Evolutionary conservation across 805 yeast genomes (phyloP), one percentile per base, ranked within the genome.

Genomic region (Candida alai): DNA sequence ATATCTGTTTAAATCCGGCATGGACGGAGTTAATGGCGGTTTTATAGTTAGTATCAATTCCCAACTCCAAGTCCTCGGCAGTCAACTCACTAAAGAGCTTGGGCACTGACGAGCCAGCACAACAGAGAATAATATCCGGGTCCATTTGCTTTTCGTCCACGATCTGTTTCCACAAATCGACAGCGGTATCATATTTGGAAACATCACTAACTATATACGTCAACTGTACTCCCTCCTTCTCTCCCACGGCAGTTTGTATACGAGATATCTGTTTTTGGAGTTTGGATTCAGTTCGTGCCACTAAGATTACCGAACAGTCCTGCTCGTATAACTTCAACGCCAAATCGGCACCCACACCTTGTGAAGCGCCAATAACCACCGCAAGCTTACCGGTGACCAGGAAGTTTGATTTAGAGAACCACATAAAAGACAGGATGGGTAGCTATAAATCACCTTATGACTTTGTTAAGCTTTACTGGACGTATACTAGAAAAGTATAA

Each of bases 311-410:
- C 34, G 74, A 70, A 23, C 88, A 83, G 3, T 81, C 79, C 13
- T 52, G 46, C 2, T 65, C 40, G 36, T 70, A 75, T 29, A 80
- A 62, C 36, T 73, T 67, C 26, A 64, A 62, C 0, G 95, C 95
- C 37, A 90, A 57, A 24, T 82, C 84, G 3, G 78, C 78, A 0
- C 98, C 98, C 1, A 90, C 65, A 0, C 98, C 98, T 51, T 90
- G 98, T 0, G 96, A 87, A 0, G 87, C 97, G 3, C 98, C 98
- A 0, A 95, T 76, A n/a, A 90, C 70, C 12, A 90, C 70, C 3
- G 82, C 88, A 1, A 74, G 53, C 51, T 72, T 74, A 18, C 73
- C 72, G 32, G 69, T 62, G 8, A 74, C 56, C 23, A 50, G 42
- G 32, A 65, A 56, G 21, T 58, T 39, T 4, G 37, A 24, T 11